These are phyloP conservation scores for Tuber melanosporum DNA, from an alignment of 495 filamentous ascomycete genomes.

Conservation along the genomic window DNA sequence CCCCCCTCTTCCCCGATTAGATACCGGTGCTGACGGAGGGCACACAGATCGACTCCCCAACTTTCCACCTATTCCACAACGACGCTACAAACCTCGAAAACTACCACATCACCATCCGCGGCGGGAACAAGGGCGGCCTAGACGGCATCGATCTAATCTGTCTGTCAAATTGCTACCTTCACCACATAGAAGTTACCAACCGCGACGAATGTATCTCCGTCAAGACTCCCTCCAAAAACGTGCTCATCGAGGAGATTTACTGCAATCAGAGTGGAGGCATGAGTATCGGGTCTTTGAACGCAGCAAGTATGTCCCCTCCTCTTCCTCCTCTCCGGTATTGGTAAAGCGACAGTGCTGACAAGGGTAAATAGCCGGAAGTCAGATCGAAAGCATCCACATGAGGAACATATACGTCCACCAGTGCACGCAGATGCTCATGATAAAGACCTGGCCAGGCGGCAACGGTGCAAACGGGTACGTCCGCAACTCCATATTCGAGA, in stretches of 20 bases:
- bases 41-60: conserved; percentile 47
- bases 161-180: conserved; percentile 49
- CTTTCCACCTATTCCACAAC: conserved; percentile 50
- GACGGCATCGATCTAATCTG: conserved; percentile 52
- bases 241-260: conserved; percentile 53
- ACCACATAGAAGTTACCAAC: conserved; percentile 53
- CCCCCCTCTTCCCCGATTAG: not conserved
- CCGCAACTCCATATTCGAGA: conserved; percentile 50
- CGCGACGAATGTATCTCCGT: conserved; percentile 54
- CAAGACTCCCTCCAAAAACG: conserved; percentile 49
- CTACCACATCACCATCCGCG: conserved; percentile 53
- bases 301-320: conserved; percentile 13
- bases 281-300: conserved; percentile 50
- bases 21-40: not conserved
- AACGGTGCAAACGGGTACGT: conserved; percentile 47
- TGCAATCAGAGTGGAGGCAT: conserved; percentile 55
- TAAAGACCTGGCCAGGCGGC: conserved; percentile 56
- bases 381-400: conserved; percentile 49
- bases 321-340: not conserved
- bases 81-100: conserved; percentile 49
- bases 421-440: conserved; percentile 59
- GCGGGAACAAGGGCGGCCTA: conserved; percentile 48
- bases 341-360: not conserved
- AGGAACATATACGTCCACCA: conserved; percentile 51
- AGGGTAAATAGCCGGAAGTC: conserved; percentile 3